A percentile compares a stretch with the other conserved stretches of the same genome.
phyloP scores from a whole-genome alignment of 2,329 filamentous ascomycete genomes.

The Aspergillus nomiae region DNA sequence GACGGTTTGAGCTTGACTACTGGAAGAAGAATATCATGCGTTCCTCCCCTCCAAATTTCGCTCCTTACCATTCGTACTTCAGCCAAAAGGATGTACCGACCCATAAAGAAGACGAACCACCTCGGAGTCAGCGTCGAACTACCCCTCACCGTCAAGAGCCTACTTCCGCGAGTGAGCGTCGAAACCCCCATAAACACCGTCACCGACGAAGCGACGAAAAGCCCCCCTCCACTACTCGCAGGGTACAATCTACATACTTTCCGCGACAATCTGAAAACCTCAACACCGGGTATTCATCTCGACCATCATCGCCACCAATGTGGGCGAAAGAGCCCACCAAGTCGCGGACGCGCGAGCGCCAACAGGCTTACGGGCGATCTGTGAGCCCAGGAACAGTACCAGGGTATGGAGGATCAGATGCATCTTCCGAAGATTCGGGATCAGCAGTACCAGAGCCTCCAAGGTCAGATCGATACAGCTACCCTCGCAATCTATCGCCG shows the following conservation, averaged over 20 bases:
- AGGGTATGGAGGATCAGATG: slow-evolving; percentile 27
- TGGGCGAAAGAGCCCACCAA: slow-evolving; percentile 22
- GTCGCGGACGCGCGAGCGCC: slow-evolving; percentile 25
- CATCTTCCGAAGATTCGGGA: slow-evolving; percentile 32
- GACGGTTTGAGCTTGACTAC: slow-evolving; percentile 67
- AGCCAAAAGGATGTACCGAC: slow-evolving; percentile 33
- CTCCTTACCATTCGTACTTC: slow-evolving; percentile 30
- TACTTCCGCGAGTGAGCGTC: slow-evolving; percentile 23
- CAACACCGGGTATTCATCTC: slow-evolving; percentile 24
- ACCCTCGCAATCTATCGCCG: slow-evolving; percentile 31
- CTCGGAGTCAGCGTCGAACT: slow-evolving; percentile 14
- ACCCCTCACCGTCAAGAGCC: slow-evolving; percentile 19
- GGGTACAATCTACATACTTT: slow-evolving; percentile 21
- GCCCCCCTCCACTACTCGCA: slow-evolving; percentile 20
- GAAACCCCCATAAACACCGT: slow-evolving; percentile 20
- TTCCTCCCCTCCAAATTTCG: slow-evolving; percentile 35
- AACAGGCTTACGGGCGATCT: slow-evolving; percentile 18
- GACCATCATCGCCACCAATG: slow-evolving; percentile 29
- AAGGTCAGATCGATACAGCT: slow-evolving; percentile 19
- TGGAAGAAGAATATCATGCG: slow-evolving; percentile 41
- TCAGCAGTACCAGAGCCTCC: slow-evolving; percentile 10
- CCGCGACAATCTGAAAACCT: slow-evolving; percentile 19
- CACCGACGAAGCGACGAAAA: slow-evolving; percentile 28
- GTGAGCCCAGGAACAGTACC: slow-evolving; percentile 23
- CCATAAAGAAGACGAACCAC: slow-evolving; percentile 22